phyloP scores from a whole-genome alignment of 31 red algal genomes.

The Asparagopsis taxiformis region DNA sequence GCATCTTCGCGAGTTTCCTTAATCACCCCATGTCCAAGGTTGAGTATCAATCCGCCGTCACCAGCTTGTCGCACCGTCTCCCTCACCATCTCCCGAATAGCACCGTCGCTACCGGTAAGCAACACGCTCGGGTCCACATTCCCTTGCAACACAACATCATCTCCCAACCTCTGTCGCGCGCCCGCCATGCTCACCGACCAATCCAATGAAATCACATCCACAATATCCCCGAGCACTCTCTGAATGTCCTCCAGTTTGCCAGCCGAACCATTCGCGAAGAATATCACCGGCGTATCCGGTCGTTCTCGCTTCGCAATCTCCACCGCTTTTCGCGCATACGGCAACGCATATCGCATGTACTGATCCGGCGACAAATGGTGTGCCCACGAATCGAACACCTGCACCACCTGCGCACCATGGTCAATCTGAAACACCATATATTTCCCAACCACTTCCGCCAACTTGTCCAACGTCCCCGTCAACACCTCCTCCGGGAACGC shows the following conservation, averaged over 20 bases:
- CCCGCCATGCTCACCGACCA: slow-evolving; percentile 68
- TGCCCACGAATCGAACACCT: slow-evolving; percentile 94
- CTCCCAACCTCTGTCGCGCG: slow-evolving; percentile 35
- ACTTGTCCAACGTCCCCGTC: slow-evolving; percentile 29
- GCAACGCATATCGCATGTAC: slow-evolving; percentile 57
- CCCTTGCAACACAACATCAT: slow-evolving; percentile 63
- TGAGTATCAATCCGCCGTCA: slow-evolving; percentile 71
- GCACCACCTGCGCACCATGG: slow-evolving; percentile 74
- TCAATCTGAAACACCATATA: slow-evolving; percentile 79
- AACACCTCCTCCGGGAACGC: slow-evolving; percentile 2
- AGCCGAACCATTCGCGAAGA: slow-evolving; percentile 72
- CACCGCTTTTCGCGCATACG: slow-evolving; percentile 29
- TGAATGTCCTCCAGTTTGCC: slow-evolving; percentile 57
- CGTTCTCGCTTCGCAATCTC: slow-evolving; percentile 15
- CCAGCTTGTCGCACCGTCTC: slow-evolving; percentile 45
- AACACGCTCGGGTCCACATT: slow-evolving; percentile 82
- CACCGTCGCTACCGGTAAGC: slow-evolving; percentile 16
- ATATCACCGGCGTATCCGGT: slow-evolving; percentile 60
- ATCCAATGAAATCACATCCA: slow-evolving; percentile 59
- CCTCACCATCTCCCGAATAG: slow-evolving; percentile 30
- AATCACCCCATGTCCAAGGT: slow-evolving; percentile 84
- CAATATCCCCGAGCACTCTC: slow-evolving; percentile 35
- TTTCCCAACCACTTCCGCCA: slow-evolving; percentile 42
- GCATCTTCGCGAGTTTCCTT: slow-evolving; percentile 71
- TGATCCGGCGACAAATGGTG: slow-evolving; percentile 72